phyloP scores from a whole-genome alignment of 1,284 basidiomycete genomes.

The Tilletia indica region DNA sequence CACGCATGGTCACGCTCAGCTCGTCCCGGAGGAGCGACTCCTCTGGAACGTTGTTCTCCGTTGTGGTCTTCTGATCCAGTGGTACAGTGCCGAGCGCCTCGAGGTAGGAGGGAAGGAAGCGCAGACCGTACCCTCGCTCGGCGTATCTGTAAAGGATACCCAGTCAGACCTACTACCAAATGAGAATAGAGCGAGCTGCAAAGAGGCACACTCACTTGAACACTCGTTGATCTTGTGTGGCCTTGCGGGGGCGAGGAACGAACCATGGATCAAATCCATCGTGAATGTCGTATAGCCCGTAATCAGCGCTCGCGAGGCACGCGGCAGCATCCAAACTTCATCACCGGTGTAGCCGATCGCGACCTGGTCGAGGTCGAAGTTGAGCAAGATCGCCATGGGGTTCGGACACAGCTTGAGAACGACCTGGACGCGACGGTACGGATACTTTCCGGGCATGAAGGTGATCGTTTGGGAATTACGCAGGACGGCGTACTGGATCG shows the following conservation, averaged over 20 bases:
- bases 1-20: background rate
- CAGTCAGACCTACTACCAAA: background rate
- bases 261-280: constrained; percentile 29
- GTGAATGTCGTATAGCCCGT: constrained; percentile 23
- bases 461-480: constrained; percentile 26
- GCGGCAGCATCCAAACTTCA: constrained; percentile 30
- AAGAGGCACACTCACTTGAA: constrained; percentile 1
- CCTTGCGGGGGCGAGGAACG: constrained; percentile 25
- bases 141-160: constrained; percentile 16
- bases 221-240: constrained; percentile 26
- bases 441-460: constrained; percentile 22
- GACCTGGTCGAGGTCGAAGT: constrained; percentile 31
- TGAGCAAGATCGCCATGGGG: constrained; percentile 27
- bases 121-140: constrained; percentile 29
- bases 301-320: constrained; percentile 24
- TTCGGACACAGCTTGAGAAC: constrained; percentile 23
- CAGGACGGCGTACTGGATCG: constrained; percentile 5
- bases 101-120: constrained; percentile 29
- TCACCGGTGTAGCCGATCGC: constrained; percentile 23
- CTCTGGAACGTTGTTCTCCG: background rate
- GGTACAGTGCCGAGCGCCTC: background rate
- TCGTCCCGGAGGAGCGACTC: background rate
- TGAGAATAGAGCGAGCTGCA: background rate
- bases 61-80: background rate
- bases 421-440: constrained; percentile 25